Evolutionary conservation across 768 basidiomycete species (phyloP), one percentile per base, ranked within the genome.

Genomic region (Hericium alpestre): DNA sequence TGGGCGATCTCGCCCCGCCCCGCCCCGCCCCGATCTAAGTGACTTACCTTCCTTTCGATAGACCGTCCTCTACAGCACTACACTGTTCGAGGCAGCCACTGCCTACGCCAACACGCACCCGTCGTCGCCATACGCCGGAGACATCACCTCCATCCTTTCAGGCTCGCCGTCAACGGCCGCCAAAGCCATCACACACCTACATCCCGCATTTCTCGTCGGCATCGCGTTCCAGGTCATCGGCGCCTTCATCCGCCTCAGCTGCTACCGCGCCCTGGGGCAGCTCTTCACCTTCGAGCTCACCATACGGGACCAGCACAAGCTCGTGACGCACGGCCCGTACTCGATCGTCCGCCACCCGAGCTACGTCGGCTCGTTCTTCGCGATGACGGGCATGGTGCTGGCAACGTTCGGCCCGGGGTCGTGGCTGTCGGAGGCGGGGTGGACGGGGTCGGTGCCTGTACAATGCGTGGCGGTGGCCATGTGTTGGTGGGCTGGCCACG

Each of bases 311-410:
- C 46, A 56, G 16, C 65, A 66, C 38, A 55, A 56, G 40, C 62
- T 66, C n/a, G 58, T 66, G 37, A 65, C 64, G 25, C 16, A 40
- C 15, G 65, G 62, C 15, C 65, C 65, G 12, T 66, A 66, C 32
- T 22, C 48, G 15, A 59, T 55, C 37, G 65, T 66, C 25, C 64
- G 65, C 32, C 65, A 66, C 32, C 65, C 65, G 18, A 58, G 58
- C 51, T 65, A 65, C 57, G 56, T 55, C 51, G 61, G 61, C 9
- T 39, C 56, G 9, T 51, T 64, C 37, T 62, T 63, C 25, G 61
- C 53, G 39, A 43, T 63, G 16, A 18, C 52, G 20, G 63, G 63
- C 46, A 60, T 54, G 23, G 22, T 62, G 12, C 54, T 62, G 38
- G 53, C 58, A 12, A 53, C 58, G 18, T 61, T 58, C 38, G 62